Evolutionary conservation across 176 grass and related monocot species (phyloP).

Genomic region (Avena atlantica): DNA sequence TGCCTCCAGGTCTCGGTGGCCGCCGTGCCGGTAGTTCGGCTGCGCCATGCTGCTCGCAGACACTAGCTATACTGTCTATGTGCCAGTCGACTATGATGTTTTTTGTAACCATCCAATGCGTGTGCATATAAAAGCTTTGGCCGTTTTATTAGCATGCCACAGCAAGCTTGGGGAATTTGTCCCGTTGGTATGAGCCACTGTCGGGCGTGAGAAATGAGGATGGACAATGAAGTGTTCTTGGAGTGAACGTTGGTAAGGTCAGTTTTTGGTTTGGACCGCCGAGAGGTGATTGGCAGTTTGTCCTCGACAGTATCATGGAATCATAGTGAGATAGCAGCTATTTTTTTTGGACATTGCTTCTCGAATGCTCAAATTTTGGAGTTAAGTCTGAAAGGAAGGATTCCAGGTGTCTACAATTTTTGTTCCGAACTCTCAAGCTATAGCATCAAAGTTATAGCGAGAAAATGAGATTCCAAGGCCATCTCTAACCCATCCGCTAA

Average conservation of each 20-base stretch:
- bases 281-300: slow-evolving; percentile 33
- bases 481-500: too few relatives aligned
- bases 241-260: slow-evolving; percentile 41
- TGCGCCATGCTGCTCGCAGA: slow-evolving; percentile 40
- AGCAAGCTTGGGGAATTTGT: slow-evolving; percentile 49
- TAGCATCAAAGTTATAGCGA: background rate
- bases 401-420: background rate
- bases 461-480: too few relatives aligned
- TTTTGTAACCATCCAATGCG: slow-evolving; percentile 27
- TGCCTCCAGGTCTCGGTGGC: slow-evolving; percentile 41
- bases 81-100: background rate
- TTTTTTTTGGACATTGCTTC: slow-evolving; percentile 4
- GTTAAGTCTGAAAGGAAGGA: background rate
- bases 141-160: slow-evolving; percentile 9
- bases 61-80: background rate
- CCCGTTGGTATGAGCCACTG: background rate
- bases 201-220: slow-evolving; percentile 56
- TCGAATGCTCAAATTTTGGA: slow-evolving; percentile 33
- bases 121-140: slow-evolving; percentile 26
- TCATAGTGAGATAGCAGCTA: slow-evolving; percentile 27
- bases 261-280: slow-evolving; percentile 32
- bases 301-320: slow-evolving; percentile 37
- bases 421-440: background rate
- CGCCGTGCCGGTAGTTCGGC: slow-evolving; percentile 46
- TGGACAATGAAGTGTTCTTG: slow-evolving; percentile 30